Base-by-base conservation (phyloP, 2,329 filamentous ascomycete genomes). In the Hypoxylon sp. region DNA sequence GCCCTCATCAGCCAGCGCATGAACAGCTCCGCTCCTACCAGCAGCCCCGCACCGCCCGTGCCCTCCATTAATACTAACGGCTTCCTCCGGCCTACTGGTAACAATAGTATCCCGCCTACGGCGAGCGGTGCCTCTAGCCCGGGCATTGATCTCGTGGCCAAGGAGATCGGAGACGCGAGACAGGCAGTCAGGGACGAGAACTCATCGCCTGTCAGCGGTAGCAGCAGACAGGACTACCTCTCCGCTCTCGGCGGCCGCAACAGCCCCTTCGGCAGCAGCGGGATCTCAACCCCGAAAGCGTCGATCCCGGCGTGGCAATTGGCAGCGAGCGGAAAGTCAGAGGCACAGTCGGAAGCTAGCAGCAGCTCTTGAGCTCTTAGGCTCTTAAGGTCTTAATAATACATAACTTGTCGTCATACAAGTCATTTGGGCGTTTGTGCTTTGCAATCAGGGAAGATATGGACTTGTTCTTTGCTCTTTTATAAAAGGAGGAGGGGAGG, bases 251-350 rank as follows among this genome's bases (percentile, higher is more conserved):
- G 77, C 42, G 78, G 79, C 42, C 79, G 77, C 65, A 78, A 81
- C 10, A 86, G 79, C 73, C 85, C 87, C 31, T 86, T 89, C 78
- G 78, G 73, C 69, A 82, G 85, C 66, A 17, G 15, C 39, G 35
- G 82, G 85, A 62, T 81, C 83, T 69, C 79, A 39, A 75, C 79
- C 13, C 82, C 80, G 35, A 89, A 87, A 80, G 91, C 91, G 10
- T 89, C 91, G 10, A 94, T 94, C 72, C 92, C 92, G 3, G 88
- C 91, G 3, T 94, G 92, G 92, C 92, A 94, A 80, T 87, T 93
- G 85, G 90, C 91, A 77, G 84, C 88, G 32, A 89, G 86, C 74
- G 47, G 31, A 10, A 57, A 57, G 46, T 88, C 86, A 79, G 68
- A 63, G 19, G 61, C 32, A 61, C 73, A 68, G 31, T 63, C 78